A percentile compares a stretch with the other conserved stretches of the same genome.
Conservation (phyloP, 805 yeast species). For the Metschnikowia gruessii region DNA sequence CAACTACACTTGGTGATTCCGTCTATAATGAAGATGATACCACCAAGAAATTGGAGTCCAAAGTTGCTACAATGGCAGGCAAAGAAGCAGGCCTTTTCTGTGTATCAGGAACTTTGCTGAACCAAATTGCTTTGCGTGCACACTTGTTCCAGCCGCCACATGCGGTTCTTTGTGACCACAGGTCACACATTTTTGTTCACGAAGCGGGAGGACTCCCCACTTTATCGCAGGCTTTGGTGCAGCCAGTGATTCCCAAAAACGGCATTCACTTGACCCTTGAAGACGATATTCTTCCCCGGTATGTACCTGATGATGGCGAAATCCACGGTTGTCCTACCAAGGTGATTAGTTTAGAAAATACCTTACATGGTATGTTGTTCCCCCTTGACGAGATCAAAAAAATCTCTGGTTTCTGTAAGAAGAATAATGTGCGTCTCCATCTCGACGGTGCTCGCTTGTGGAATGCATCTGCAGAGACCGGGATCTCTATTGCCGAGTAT, state of each 20-base stretch:
- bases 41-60: slow-evolving; percentile 33
- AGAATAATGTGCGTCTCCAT: slow-evolving; percentile 35
- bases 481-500: slow-evolving; percentile 38
- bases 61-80: slow-evolving; percentile 36
- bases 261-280: slow-evolving; percentile 36
- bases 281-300: slow-evolving; percentile 37
- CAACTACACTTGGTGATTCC: slow-evolving; percentile 40
- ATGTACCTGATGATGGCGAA: slow-evolving; percentile 43
- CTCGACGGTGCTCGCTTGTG: slow-evolving; percentile 45
- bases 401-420: slow-evolving; percentile 34
- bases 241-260: slow-evolving; percentile 36
- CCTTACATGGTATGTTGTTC: slow-evolving; percentile 41
- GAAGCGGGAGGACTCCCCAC: slow-evolving; percentile 46
- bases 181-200: slow-evolving; percentile 36
- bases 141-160: slow-evolving; percentile 43
- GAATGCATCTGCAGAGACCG: slow-evolving; percentile 43
- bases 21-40: slow-evolving; percentile 41
- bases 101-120: slow-evolving; percentile 42
- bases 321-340: slow-evolving; percentile 45
- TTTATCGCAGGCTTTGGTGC: slow-evolving; percentile 42
- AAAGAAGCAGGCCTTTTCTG: slow-evolving; percentile 41
- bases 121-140: slow-evolving; percentile 39
- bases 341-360: slow-evolving; percentile 43
- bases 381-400: slow-evolving; percentile 40
- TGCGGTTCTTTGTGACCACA: slow-evolving; percentile 36